A percentile compares a stretch with the other conserved stretches of the same genome.
phyloP scores from a whole-genome alignment of 2,329 filamentous ascomycete species.

The Botryosphaeria agaves region DNA sequence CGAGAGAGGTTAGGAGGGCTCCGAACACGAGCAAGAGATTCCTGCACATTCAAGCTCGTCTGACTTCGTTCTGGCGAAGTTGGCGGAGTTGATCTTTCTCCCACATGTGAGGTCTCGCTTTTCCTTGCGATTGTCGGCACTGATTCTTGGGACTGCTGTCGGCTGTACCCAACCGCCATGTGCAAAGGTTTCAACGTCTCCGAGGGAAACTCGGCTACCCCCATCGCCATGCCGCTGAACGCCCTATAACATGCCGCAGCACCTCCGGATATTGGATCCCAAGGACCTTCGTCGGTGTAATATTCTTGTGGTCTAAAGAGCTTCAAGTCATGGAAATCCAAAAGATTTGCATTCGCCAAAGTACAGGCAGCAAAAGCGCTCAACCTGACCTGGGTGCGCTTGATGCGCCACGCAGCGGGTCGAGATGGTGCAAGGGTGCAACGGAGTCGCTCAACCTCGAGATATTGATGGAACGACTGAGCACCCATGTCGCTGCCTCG shows the following conservation, averaged over 20 bases:
- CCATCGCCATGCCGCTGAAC: conserved; percentile 1
- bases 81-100: too few species aligned
- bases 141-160: too few species aligned
- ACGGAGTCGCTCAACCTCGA: conserved; percentile 47
- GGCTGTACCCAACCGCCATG: too few species aligned
- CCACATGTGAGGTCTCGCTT: too few species aligned
- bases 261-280: conserved; percentile 62
- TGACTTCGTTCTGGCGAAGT: too few species aligned
- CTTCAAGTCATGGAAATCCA: conserved; percentile 56
- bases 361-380: conserved; percentile 58
- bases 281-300: conserved; percentile 60
- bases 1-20: too few species aligned
- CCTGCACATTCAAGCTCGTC: too few species aligned
- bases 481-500: conserved; percentile 23
- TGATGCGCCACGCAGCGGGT: conserved; percentile 59
- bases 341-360: conserved; percentile 43
- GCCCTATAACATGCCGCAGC: too few species aligned
- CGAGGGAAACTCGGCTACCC: neutral
- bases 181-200: conserved; percentile 21
- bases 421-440: conserved; percentile 52
- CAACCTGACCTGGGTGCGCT: conserved; percentile 46
- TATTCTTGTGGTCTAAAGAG: conserved; percentile 51
- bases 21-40: too few species aligned
- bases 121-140: too few species aligned
- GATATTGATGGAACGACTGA: conserved; percentile 26